phyloP scores from a whole-genome alignment of 2,329 filamentous ascomycete genomes.

The Penicillium griseofulvum region DNA sequence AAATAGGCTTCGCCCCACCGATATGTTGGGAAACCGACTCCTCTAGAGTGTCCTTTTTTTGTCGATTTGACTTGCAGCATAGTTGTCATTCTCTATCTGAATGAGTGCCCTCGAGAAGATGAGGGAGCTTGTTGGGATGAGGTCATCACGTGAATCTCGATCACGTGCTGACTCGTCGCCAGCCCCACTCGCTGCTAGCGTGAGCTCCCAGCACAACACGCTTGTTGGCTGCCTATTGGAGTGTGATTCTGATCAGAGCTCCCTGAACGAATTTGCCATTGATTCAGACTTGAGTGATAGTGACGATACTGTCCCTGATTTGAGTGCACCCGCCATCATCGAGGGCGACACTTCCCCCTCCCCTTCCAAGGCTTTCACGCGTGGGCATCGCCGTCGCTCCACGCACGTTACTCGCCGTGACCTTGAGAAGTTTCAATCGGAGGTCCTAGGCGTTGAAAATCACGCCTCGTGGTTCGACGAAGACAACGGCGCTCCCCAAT shows the following conservation, averaged over 20 bases:
- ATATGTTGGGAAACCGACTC: constrained; percentile 1
- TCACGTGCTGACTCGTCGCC: constrained; percentile 1
- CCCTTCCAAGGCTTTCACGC: constrained; percentile 35
- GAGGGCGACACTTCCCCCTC: constrained; percentile 29
- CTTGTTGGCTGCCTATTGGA: neutral
- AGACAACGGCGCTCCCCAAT: constrained; percentile 24
- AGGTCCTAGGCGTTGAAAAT: constrained; percentile 34
- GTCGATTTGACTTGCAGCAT: neutral
- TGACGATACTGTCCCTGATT: neutral
- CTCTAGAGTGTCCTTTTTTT: neutral
- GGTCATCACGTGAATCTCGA: neutral
- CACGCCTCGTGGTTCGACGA: constrained; percentile 32
- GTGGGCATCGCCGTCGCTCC: constrained; percentile 43
- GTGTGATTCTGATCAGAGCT: neutral
- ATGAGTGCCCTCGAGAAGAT: constrained; percentile 21
- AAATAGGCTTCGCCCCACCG: constrained; percentile 9
- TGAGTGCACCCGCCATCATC: constrained; percentile 29
- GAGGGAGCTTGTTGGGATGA: constrained; percentile 19
- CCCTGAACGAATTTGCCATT: constrained; percentile 1
- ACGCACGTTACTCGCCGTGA: constrained; percentile 41
- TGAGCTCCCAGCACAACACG: constrained; percentile 6
- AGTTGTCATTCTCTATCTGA: neutral
- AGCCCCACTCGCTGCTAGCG: constrained; percentile 2
- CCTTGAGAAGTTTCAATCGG: constrained; percentile 39
- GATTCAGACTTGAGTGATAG: constrained; percentile 1